phyloP scores from a whole-genome alignment of 2,329 filamentous ascomycete species.

The Nothopassalora personata region DNA sequence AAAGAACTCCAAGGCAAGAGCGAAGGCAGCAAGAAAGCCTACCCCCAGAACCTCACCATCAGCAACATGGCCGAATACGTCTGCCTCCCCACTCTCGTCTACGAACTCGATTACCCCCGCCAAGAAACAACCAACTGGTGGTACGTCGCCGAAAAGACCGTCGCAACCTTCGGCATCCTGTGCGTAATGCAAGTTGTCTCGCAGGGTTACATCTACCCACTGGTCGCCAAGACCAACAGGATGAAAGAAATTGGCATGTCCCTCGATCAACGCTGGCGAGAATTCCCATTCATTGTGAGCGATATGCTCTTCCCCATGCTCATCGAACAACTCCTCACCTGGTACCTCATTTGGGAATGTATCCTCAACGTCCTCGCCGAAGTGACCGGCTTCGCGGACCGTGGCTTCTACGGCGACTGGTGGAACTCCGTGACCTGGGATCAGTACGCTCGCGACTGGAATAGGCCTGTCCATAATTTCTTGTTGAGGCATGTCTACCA shows the following conservation, averaged over 20 bases:
- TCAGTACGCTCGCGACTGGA: conserved; percentile 76
- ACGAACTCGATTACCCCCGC: conserved; percentile 74
- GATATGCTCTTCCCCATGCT: conserved; percentile 75
- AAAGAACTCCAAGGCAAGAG: conserved; percentile 63
- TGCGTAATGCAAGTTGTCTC: conserved; percentile 75
- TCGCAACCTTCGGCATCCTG: conserved; percentile 66
- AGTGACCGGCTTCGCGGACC: conserved; percentile 68
- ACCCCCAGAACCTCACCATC: conserved; percentile 64
- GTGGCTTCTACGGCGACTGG: conserved; percentile 24
- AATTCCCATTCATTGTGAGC: conserved; percentile 69
- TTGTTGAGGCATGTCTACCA: conserved; percentile 75
- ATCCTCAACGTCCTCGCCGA: conserved; percentile 69
- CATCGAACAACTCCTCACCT: conserved; percentile 70
- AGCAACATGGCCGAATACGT: conserved; percentile 60
- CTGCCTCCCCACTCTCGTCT: conserved; percentile 69
- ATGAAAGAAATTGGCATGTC: conserved; percentile 64
- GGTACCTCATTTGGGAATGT: conserved; percentile 74
- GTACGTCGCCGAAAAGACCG: conserved; percentile 67
- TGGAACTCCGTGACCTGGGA: conserved; percentile 59
- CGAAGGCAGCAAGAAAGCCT: conserved; percentile 46
- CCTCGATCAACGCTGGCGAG: conserved; percentile 55
- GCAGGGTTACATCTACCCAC: conserved; percentile 71
- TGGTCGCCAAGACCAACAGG: conserved; percentile 60
- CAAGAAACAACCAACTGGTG: conserved; percentile 64
- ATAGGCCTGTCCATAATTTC: conserved; percentile 74